Evolutionary conservation across 2,329 filamentous ascomycete species (phyloP), one percentile per base, ranked within the genome.

Genomic region (Fusarium sp.): DNA sequence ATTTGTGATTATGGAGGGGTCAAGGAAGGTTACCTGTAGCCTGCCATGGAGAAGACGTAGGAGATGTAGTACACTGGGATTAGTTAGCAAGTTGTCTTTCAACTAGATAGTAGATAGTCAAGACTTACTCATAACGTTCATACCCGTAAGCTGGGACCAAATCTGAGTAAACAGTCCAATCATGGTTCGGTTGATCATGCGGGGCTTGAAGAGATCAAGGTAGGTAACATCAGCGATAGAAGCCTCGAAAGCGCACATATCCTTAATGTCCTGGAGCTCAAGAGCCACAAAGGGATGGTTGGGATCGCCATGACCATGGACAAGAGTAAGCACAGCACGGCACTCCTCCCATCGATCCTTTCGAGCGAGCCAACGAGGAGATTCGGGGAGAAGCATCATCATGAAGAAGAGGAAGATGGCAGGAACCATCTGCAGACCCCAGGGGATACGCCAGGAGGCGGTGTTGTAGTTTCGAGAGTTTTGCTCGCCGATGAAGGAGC

Each of bases 241-340:
- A 16, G 87, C 85, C 78, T 96, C 92, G 67, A 94, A 91, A 55
- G 92, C 89, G 72, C 90, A 87, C 78, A 89, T 90, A 38, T 90
- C 87, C 68, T 87, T 86, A 76, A 96, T 95, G 69, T 94, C 91
- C 18, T 87, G 81, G 76, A 91, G 81, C 77, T 96, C 92, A 82
- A 85, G 9, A 79, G 79, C 40, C 9, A 95, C 92, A 69, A 91
- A 90, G 0, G 87, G 86, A 40, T 86, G 86, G 73, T 88, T 83
- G 1, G 82, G 79, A 67, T 93, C 86, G 2, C 91, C 91, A 58
- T 89, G 83, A 38, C 86, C 89, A 73, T 92, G 90, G 2, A 91
- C 87, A 29, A 90, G 81, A 1, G 82, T 83, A 36, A 84, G 75
- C 3, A 86, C 81, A 16, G 79, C 78, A 58, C 84, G 87, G 82